These are phyloP conservation scores for Aspergillus panamensis DNA, from an alignment of 495 filamentous ascomycete species.

Conservation along the genomic window DNA sequence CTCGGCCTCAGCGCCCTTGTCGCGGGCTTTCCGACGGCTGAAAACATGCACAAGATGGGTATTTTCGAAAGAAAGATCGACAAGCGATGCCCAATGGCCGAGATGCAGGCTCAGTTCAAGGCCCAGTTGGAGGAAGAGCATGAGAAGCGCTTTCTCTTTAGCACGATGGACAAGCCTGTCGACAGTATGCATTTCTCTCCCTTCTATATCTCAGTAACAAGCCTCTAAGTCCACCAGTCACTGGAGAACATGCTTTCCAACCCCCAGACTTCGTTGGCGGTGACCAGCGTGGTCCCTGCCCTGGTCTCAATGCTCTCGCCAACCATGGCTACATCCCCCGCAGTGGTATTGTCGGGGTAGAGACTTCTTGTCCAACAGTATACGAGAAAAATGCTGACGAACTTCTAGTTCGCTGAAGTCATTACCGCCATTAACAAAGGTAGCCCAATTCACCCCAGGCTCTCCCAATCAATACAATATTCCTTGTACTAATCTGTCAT, in stretches of 20 bases:
- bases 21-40: background rate
- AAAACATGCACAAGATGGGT: slow-evolving; percentile 8
- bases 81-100: slow-evolving; percentile 28
- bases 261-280: slow-evolving; percentile 34
- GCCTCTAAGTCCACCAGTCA: slow-evolving; percentile 19
- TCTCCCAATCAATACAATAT: background rate
- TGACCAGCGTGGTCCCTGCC: slow-evolving; percentile 48
- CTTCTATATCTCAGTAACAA: background rate
- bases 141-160: slow-evolving; percentile 29
- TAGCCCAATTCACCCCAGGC: background rate
- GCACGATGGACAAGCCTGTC: slow-evolving; percentile 26
- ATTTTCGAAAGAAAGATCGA: background rate
- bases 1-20: slow-evolving; percentile 7
- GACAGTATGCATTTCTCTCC: slow-evolving; percentile 20
- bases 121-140: slow-evolving; percentile 4
- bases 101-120: slow-evolving; percentile 6
- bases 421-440: slow-evolving; percentile 32
- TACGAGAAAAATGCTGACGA: background rate
- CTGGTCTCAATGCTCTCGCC: slow-evolving; percentile 51
- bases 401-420: slow-evolving; percentile 25
- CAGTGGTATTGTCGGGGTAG: slow-evolving; percentile 43
- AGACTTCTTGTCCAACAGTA: background rate
- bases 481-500: background rate
- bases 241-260: slow-evolving; percentile 38
- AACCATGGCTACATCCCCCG: slow-evolving; percentile 55